A percentile compares a stretch with the other conserved stretches of the same genome.
phyloP scores from a whole-genome alignment of 2,329 filamentous ascomycete species.

The Diaporthe vexans region DNA sequence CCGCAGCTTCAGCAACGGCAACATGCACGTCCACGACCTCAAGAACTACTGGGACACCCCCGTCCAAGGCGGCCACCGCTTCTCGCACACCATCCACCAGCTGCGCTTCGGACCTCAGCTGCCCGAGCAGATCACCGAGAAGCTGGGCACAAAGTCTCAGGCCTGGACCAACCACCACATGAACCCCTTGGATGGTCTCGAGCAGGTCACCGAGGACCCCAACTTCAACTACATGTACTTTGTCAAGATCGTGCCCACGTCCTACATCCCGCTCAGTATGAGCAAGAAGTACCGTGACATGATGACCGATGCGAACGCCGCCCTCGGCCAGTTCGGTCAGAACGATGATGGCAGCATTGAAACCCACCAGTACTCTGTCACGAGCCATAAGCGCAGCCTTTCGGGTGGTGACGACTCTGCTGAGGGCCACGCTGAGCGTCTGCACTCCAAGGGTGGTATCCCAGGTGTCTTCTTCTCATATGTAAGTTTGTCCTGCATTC shows the following conservation, averaged over 20 bases:
- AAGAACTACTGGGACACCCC: slow-evolving; percentile 91
- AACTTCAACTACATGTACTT: slow-evolving; percentile 99
- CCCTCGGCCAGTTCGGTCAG: slow-evolving; percentile 78
- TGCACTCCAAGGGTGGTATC: slow-evolving; percentile 92
- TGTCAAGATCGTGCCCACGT: slow-evolving; percentile 96
- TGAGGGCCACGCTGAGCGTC: slow-evolving; percentile 91
- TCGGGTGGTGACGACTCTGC: slow-evolving; percentile 85
- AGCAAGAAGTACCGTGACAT: slow-evolving; percentile 67
- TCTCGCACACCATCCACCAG: slow-evolving; percentile 89
- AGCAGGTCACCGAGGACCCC: slow-evolving; percentile 83
- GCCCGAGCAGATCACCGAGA: slow-evolving; percentile 77
- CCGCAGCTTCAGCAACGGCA: slow-evolving; percentile 94
- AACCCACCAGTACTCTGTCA: slow-evolving; percentile 98
- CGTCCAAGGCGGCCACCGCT: slow-evolving; percentile 81
- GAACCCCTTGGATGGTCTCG: slow-evolving; percentile 88
- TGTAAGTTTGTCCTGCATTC: slow-evolving; percentile 66
- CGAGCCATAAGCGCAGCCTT: slow-evolving; percentile 93
- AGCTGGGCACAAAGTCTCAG: slow-evolving; percentile 66
- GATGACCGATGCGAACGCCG: slow-evolving; percentile 65
- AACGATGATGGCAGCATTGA: slow-evolving; percentile 85
- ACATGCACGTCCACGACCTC: slow-evolving; percentile 97
- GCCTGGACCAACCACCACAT: slow-evolving; percentile 91
- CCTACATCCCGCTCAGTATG: slow-evolving; percentile 94
- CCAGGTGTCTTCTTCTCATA: slow-evolving; percentile 99
- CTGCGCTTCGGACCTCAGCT: slow-evolving; percentile 94